Percentiles rank a stretch among this genome's conserved stretches.
Evolutionary conservation across 169 alveolate species (phyloP).

Genomic region (Cryptosporidium tyzzeri): DNA sequence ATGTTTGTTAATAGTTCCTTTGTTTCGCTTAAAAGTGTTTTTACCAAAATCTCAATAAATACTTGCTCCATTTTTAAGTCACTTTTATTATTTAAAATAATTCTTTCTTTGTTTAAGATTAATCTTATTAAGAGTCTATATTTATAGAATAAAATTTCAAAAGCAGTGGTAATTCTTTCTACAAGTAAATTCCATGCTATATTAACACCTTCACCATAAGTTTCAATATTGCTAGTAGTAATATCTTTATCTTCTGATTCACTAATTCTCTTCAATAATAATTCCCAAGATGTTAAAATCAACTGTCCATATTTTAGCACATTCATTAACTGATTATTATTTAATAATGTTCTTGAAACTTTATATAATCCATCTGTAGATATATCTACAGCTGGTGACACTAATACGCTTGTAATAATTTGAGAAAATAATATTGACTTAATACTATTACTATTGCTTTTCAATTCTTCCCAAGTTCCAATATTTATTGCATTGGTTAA

Average conservation of each 20-base stretch:
- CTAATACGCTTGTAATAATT: slow-evolving; percentile 51
- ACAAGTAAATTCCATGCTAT: slow-evolving; percentile 46
- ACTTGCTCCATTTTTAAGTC: slow-evolving; percentile 21
- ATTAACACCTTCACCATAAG: slow-evolving; percentile 39
- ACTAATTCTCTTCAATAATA: slow-evolving; percentile 36
- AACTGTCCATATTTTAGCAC: slow-evolving; percentile 44
- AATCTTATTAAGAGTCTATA: slow-evolving; percentile 42
- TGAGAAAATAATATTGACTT: slow-evolving; percentile 63
- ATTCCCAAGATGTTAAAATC: slow-evolving; percentile 53
- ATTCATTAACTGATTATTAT: slow-evolving; percentile 48
- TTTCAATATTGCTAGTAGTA: background rate
- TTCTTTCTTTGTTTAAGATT: slow-evolving; percentile 12
- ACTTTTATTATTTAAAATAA: background rate
- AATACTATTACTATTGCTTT: slow-evolving; percentile 28
- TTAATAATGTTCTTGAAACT: slow-evolving; percentile 20
- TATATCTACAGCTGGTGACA: slow-evolving; percentile 48
- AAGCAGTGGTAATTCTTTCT: slow-evolving; percentile 7
- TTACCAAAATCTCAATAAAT: slow-evolving; percentile 26
- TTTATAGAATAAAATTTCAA: slow-evolving; percentile 36
- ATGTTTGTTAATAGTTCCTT: slow-evolving; percentile 39
- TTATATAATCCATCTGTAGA: slow-evolving; percentile 47
- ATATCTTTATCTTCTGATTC: slow-evolving; percentile 24
- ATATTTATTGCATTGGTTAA: slow-evolving; percentile 4
- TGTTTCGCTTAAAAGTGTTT: slow-evolving; percentile 44
- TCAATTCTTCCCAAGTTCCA: slow-evolving; percentile 24